phyloP scores from a whole-genome alignment of 2,329 filamentous ascomycete genomes.

The Magnaporthiopsis incrustans region DNA sequence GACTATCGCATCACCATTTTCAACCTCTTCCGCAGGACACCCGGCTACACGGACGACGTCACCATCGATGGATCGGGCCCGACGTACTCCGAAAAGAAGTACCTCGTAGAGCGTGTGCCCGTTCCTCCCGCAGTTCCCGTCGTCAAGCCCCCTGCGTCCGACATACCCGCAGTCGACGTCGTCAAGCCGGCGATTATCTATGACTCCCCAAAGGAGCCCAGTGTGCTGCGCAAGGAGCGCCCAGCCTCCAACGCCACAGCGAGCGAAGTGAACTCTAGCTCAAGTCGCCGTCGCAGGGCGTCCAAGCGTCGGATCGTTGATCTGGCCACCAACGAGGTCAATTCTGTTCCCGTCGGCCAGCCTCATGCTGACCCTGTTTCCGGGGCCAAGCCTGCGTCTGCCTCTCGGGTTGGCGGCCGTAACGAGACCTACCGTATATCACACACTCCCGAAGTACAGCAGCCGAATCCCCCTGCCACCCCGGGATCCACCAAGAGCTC shows the following conservation, averaged over 20 bases:
- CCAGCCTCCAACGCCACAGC: constrained; percentile 43
- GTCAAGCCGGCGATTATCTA: constrained; percentile 59
- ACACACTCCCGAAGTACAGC: constrained; percentile 27
- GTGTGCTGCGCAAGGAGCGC: constrained; percentile 52
- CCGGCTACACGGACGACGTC: constrained; percentile 85
- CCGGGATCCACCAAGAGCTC: constrained; percentile 19
- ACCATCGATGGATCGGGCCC: constrained; percentile 79
- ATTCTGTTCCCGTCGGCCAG: not conserved
- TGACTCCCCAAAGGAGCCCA: constrained; percentile 38
- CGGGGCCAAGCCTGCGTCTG: not conserved
- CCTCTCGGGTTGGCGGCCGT: constrained; percentile 14
- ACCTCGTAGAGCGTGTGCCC: constrained; percentile 72
- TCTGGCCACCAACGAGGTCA: constrained; percentile 44
- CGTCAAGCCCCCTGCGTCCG: constrained; percentile 59
- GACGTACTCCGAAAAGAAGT: constrained; percentile 76
- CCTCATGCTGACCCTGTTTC: not conserved
- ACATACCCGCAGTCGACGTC: constrained; percentile 55
- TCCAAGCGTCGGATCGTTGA: constrained; percentile 59
- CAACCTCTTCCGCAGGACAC: constrained; percentile 86
- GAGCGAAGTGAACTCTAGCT: constrained; percentile 50
- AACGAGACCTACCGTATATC: constrained; percentile 37
- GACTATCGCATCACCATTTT: constrained; percentile 86
- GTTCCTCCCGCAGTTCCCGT: constrained; percentile 71
- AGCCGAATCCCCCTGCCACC: constrained; percentile 19
- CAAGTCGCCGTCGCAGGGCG: constrained; percentile 51